Base-by-base conservation (phyloP, 2,329 filamentous ascomycete genomes). In the Xylariaceae sp. region DNA sequence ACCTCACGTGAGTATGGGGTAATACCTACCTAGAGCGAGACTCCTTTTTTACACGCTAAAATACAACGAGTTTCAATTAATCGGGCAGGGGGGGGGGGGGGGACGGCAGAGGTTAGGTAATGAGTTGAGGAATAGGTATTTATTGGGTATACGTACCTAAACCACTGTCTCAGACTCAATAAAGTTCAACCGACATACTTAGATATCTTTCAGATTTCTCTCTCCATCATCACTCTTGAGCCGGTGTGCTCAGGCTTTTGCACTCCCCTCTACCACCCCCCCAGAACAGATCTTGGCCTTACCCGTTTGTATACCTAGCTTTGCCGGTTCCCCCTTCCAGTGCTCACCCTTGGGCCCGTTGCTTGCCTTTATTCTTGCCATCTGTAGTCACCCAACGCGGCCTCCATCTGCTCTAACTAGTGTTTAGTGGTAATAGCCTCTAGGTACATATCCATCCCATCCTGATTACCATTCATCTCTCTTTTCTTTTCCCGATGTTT, bases 181-280 rank as follows among this genome's bases (percentile, higher is more conserved):
- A 44, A 44, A 44, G 42, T 44, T 44, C 43, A 45, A n/a, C 43
- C 30, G 31, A 42, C 31, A 9, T 32, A 30, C 40, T 49, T 30
- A 49, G 32, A 40, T 34, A 29, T 51, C 37, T n/a, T 30, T 44
- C 39, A 47, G 30, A 9, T 44, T 40, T 31, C 35, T 34, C 32
- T 44, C 42, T 44, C 42, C 42, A 44, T 44, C 42, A 44, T 30
- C 42, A 41, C 53, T 52, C 47, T 42, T 30, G 50, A 50, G 53
- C 48, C 52, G 50, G 43, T 45, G 49, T 50, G 56, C 50, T 19
- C 19, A 19, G 19, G 19, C 19, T 46, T 39, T 47, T 52, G 53
- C 50, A 47, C 50, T 51, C 47, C 43, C 50, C 49, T 47, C 52
- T 9, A 26, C 26, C 3, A 47, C 47, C 47, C 12, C 45, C 49